phyloP scores from a whole-genome alignment of 2,329 filamentous ascomycete species.

The Aschersonia sp. region DNA sequence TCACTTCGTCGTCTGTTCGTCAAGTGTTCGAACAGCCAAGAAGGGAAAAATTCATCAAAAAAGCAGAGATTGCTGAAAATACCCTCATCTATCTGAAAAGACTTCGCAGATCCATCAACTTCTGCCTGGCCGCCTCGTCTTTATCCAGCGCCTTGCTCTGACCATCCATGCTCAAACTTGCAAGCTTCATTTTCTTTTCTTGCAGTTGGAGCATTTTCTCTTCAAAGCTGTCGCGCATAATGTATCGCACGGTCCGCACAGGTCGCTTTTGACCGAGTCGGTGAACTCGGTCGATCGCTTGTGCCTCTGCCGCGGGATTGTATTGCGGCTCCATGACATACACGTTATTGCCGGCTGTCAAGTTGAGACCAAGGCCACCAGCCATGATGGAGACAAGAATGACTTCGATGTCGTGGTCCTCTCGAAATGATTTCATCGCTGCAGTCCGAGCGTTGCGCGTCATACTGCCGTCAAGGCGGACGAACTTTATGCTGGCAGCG shows the following conservation, averaged over 20 bases:
- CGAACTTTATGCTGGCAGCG: slow-evolving; percentile 50
- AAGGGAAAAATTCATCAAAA: too few species aligned
- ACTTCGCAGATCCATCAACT: slow-evolving; percentile 41
- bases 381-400: slow-evolving; percentile 89
- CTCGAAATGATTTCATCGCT: slow-evolving; percentile 66
- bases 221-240: slow-evolving; percentile 86
- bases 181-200: slow-evolving; percentile 83
- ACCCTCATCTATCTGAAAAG: slow-evolving; percentile 32
- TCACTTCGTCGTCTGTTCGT: too few species aligned
- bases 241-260: slow-evolving; percentile 75
- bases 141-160: slow-evolving; percentile 38
- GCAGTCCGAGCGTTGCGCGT: slow-evolving; percentile 55
- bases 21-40: too few species aligned
- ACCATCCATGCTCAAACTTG: slow-evolving; percentile 70
- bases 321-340: slow-evolving; percentile 99
- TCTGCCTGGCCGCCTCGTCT: slow-evolving; percentile 43
- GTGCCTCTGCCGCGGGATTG: slow-evolving; percentile 88
- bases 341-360: slow-evolving; percentile 73
- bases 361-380: slow-evolving; percentile 80
- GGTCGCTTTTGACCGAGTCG: slow-evolving; percentile 79
- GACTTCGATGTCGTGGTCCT: slow-evolving; percentile 56
- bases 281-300: slow-evolving; percentile 88
- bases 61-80: slow-evolving; percentile 3
- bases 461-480: slow-evolving; percentile 88
- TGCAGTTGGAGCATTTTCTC: slow-evolving; percentile 86